phyloP scores from a whole-genome alignment of 805 yeast genomes.

The Ogataea methylovora region DNA sequence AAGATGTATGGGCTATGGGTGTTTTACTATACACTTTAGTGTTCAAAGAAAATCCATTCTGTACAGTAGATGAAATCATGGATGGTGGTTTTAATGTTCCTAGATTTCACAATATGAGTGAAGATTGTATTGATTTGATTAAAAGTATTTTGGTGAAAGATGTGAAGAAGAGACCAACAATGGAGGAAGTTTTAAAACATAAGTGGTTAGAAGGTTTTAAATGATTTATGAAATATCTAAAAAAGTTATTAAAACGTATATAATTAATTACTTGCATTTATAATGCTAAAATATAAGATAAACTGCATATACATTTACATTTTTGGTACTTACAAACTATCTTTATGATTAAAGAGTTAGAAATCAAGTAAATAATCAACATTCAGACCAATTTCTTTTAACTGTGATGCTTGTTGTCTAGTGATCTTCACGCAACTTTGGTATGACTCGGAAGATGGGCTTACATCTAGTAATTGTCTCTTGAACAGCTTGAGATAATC shows the following conservation, averaged over 20 bases:
- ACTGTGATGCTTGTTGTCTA: slow-evolving; percentile 49
- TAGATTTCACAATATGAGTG: slow-evolving; percentile 42
- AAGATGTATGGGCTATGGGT: slow-evolving; percentile 97
- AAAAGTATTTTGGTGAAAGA: slow-evolving; percentile 61
- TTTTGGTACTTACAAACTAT: too few relatives aligned
- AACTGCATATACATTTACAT: slow-evolving; percentile 5
- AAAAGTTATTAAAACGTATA: not conserved
- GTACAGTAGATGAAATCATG: slow-evolving; percentile 91
- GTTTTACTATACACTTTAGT: slow-evolving; percentile 81
- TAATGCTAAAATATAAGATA: not conserved
- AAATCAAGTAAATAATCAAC: slow-evolving; percentile 58
- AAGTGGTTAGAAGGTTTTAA: slow-evolving; percentile 47
- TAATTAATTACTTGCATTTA: not conserved
- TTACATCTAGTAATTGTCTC: slow-evolving; percentile 60
- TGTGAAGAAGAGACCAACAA: slow-evolving; percentile 60
- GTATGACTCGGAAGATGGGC: slow-evolving; percentile 43
- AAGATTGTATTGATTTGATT: slow-evolving; percentile 54
- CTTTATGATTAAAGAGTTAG: not conserved
- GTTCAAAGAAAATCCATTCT: slow-evolving; percentile 92
- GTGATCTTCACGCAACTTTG: slow-evolving; percentile 48
- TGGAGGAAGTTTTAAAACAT: slow-evolving; percentile 61
- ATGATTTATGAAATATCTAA: slow-evolving; percentile 2
- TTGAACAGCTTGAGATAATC: slow-evolving; percentile 52
- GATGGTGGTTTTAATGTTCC: slow-evolving; percentile 82
- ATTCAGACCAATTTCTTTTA: slow-evolving; percentile 62